Percentiles rank a stretch among this genome's conserved stretches.
phyloP scores from a whole-genome alignment of 2,329 filamentous ascomycete species.

The Plenodomus tracheiphilus region DNA sequence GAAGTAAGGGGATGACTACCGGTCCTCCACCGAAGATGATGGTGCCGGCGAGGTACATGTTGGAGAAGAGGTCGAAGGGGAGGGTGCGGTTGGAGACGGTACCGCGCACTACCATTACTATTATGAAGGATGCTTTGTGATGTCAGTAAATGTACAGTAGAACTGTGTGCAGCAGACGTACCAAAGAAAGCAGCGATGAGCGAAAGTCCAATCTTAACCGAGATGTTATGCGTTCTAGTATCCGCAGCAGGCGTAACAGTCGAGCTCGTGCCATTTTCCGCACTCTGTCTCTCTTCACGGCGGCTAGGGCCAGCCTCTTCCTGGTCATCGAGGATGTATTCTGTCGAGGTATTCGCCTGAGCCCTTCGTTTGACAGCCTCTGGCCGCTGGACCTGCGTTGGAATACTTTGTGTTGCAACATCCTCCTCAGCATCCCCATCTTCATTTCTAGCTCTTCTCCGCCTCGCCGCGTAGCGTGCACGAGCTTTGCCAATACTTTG shows the following conservation, averaged over 20 bases:
- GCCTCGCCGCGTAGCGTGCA: conserved; percentile 21
- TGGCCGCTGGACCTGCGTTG: conserved; percentile 16
- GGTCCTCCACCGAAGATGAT: conserved; percentile 54
- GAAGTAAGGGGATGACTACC: conserved; percentile 50
- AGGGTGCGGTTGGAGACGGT: conserved; percentile 48
- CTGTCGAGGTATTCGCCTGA: conserved; percentile 20
- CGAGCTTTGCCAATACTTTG: conserved; percentile 41
- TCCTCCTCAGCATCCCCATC: conserved; percentile 27
- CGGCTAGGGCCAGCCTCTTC: conserved; percentile 6
- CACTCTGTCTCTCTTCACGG: conserved; percentile 5
- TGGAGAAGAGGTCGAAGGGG: conserved; percentile 66
- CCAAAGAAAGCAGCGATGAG: conserved; percentile 55
- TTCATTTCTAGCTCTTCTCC: conserved; percentile 18
- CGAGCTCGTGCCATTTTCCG: conserved; percentile 1
- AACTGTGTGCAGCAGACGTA: conserved; percentile 20
- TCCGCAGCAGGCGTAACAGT: conserved; percentile 17
- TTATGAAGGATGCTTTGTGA: conserved; percentile 55
- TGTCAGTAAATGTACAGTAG: conserved; percentile 1
- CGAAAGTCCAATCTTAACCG: conserved; percentile 41
- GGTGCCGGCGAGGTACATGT: conserved; percentile 74
- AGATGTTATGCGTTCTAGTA: conserved; percentile 40
- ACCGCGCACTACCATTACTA: conserved; percentile 57
- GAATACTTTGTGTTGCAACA: conserved; percentile 11
- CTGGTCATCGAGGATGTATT: conserved; percentile 14
- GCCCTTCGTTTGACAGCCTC: conserved; percentile 26